Evolutionary conservation across 805 yeast species (phyloP).

Genomic region (Metschnikowia colocasiae): DNA sequence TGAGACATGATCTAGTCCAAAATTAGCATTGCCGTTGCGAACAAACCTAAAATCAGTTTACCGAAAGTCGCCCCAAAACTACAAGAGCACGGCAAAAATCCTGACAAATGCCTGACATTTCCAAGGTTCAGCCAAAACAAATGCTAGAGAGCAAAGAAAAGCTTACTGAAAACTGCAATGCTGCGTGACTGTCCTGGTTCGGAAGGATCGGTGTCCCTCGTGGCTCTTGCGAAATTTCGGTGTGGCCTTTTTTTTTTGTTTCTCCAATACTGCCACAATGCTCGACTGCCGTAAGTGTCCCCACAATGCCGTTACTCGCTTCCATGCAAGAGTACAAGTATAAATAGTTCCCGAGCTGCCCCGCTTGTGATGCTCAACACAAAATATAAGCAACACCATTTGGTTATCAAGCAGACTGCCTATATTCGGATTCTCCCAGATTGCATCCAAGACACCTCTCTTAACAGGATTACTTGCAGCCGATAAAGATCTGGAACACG

Average conservation of each 20-base stretch:
- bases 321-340: constrained; percentile 1
- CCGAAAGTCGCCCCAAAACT: no score
- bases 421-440: background rate
- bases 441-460: constrained; percentile 3
- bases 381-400: background rate
- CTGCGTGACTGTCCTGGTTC: no score
- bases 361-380: background rate
- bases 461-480: constrained; percentile 4
- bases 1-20: background rate
- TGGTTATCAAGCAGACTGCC: background rate
- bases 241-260: background rate
- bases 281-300: constrained; percentile 4
- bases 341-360: background rate
- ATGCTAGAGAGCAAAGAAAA: no score
- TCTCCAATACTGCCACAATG: constrained; percentile 2
- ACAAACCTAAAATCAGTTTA: background rate
- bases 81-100: no score
- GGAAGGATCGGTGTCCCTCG: background rate
- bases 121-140: no score
- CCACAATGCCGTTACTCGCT: constrained; percentile 4
- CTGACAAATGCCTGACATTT: no score
- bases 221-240: background rate
- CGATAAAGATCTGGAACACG: constrained; percentile 1
- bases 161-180: no score
- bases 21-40: background rate